phyloP scores from a whole-genome alignment of 1,284 basidiomycete genomes.

The Jaminaea rosea region DNA sequence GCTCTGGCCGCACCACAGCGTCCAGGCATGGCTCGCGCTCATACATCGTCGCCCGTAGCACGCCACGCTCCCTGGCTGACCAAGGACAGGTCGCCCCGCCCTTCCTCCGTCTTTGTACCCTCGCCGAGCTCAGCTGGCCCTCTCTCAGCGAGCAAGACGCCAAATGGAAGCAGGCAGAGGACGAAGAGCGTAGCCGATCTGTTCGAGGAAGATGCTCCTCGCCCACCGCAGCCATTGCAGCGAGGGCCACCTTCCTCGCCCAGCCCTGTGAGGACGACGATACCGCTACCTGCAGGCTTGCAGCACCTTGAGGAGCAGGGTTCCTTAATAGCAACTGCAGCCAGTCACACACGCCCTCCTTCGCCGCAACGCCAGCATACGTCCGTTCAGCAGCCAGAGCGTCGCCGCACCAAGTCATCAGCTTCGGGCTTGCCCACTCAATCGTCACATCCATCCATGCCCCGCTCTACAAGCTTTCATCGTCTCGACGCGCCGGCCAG shows the following conservation, averaged over 20 bases:
- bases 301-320: background rate
- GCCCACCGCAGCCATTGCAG: background rate
- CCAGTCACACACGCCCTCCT: background rate
- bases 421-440: background rate
- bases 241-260: background rate
- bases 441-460: background rate
- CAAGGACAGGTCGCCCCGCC: background rate
- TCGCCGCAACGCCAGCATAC: background rate
- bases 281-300: background rate
- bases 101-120: background rate
- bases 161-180: background rate
- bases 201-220: background rate
- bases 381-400: background rate
- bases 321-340: background rate
- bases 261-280: too few species aligned
- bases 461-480: background rate
- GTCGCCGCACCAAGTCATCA: too few species aligned
- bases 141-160: too few species aligned
- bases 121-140: background rate
- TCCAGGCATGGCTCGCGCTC: too few species aligned
- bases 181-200: background rate
- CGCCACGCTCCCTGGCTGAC: background rate
- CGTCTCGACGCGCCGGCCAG: background rate
- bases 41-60: too few species aligned
- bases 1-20: too few species aligned